phyloP scores from a whole-genome alignment of 2,329 filamentous ascomycete genomes.

The Passalora sequoiae region DNA sequence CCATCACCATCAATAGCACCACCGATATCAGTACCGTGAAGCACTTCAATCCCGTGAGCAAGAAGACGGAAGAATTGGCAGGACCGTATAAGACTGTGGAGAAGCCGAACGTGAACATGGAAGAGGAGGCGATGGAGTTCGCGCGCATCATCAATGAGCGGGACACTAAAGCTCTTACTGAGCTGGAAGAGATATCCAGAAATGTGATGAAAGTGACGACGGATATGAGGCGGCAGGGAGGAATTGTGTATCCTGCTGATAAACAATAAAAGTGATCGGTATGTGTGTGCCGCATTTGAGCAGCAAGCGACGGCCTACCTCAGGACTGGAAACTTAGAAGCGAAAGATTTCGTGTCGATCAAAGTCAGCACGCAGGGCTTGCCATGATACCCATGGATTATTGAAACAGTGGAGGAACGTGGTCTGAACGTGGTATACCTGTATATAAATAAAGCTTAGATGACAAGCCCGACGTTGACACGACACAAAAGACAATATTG shows the following conservation, averaged over 20 bases:
- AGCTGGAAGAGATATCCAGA: constrained; percentile 40
- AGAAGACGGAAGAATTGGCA: constrained; percentile 39
- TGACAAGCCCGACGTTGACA: no score
- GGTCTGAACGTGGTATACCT: no score
- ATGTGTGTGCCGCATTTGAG: background rate
- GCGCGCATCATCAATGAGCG: constrained; percentile 40
- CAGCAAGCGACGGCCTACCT: no score
- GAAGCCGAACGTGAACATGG: constrained; percentile 42
- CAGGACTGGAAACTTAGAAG: no score
- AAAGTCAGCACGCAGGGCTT: no score
- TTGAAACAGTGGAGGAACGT: no score
- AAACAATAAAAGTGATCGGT: constrained; percentile 12
- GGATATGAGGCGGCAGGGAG: constrained; percentile 42
- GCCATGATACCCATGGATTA: no score
- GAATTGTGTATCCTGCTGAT: constrained; percentile 40
- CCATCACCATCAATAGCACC: constrained; percentile 40
- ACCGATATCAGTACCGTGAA: constrained; percentile 43
- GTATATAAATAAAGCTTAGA: no score
- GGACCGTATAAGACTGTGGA: constrained; percentile 28
- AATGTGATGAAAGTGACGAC: constrained; percentile 41
- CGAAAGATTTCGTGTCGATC: no score
- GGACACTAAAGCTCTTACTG: constrained; percentile 36
- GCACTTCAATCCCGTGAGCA: constrained; percentile 41
- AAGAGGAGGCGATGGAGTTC: constrained; percentile 45
- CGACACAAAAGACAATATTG: no score